Evolutionary conservation across 2,329 filamentous ascomycete genomes (phyloP).

Genomic region (Alternaria hordeiaustralica): DNA sequence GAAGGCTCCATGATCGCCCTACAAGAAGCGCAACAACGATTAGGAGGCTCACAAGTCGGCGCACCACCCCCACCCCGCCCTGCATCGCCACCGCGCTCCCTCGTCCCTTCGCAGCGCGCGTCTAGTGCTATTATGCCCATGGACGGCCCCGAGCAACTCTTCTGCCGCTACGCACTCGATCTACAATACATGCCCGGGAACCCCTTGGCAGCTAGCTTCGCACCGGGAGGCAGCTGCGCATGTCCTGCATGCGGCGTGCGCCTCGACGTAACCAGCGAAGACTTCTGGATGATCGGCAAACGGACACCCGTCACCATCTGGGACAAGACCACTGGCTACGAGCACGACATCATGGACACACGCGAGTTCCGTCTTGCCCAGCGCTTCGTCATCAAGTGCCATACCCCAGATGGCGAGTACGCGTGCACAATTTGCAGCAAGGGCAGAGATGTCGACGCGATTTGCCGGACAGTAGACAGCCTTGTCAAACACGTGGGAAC

Average conservation of each 20-base stretch:
- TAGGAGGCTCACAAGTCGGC: constrained; percentile 19
- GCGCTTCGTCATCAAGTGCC: constrained; percentile 48
- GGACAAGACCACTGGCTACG: constrained; percentile 29
- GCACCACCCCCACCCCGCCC: constrained; percentile 12
- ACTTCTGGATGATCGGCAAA: constrained; percentile 50
- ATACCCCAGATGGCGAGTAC: constrained; percentile 45
- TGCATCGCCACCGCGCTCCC: constrained; percentile 26
- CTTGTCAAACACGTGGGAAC: constrained; percentile 46
- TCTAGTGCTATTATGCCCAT: constrained; percentile 24
- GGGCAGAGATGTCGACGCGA: constrained; percentile 43
- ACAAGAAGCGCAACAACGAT: constrained; percentile 43
- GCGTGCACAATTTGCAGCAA: constrained; percentile 46
- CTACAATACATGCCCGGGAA: constrained; percentile 40
- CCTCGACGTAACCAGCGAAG: constrained; percentile 39
- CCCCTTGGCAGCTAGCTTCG: constrained; percentile 40
- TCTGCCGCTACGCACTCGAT: constrained; percentile 45
- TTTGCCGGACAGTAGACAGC: constrained; percentile 44
- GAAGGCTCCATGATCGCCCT: constrained; percentile 50
- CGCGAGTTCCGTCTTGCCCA: constrained; percentile 46
- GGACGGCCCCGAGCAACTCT: constrained; percentile 31
- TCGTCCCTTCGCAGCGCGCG: constrained; percentile 34
- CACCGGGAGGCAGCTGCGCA: constrained; percentile 37
- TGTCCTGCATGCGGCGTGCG: constrained; percentile 40
- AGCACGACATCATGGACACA: constrained; percentile 44
- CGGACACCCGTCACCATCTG: constrained; percentile 34